phyloP scores from a whole-genome alignment of 75 land plant genomes.

The Sequoia sempervirens region DNA sequence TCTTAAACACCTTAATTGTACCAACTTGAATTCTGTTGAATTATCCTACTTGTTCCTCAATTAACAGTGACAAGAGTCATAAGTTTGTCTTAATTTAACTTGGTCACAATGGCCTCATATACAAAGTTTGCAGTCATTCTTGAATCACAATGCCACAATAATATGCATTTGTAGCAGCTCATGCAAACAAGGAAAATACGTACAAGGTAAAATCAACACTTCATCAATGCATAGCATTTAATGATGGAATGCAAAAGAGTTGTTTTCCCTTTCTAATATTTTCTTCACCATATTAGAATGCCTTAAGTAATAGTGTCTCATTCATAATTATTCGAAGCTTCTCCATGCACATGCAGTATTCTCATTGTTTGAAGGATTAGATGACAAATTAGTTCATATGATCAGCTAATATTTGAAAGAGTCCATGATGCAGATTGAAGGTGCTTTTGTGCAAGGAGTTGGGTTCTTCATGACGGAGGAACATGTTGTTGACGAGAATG shows the following conservation, averaged over 20 bases:
- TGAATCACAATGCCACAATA: not conserved
- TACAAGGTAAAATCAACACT: not conserved
- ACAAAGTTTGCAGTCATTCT: not conserved
- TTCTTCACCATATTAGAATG: not conserved
- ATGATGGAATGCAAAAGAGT: not conserved
- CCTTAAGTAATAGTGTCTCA: too few species aligned
- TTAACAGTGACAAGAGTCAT: not conserved
- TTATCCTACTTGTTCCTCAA: not conserved
- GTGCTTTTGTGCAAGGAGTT: conserved; percentile 95
- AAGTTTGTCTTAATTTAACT: not conserved
- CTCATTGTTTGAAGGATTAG: not conserved
- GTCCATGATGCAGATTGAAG: conserved; percentile 65
- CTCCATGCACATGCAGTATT: not conserved
- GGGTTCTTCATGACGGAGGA: conserved; percentile 84
- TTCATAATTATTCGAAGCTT: not conserved
- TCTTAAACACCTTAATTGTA: not conserved
- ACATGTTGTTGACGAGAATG: conserved; percentile 41
- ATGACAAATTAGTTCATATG: not conserved
- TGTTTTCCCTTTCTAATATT: not conserved
- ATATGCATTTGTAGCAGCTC: not conserved
- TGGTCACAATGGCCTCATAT: not conserved
- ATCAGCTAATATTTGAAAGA: not conserved
- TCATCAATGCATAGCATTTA: not conserved
- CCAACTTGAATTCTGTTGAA: not conserved
- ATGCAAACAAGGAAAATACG: not conserved